Percentiles rank a stretch among this genome's conserved stretches.
Conservation (phyloP, 2,329 filamentous ascomycete species). For the Venturia oleaginea region DNA sequence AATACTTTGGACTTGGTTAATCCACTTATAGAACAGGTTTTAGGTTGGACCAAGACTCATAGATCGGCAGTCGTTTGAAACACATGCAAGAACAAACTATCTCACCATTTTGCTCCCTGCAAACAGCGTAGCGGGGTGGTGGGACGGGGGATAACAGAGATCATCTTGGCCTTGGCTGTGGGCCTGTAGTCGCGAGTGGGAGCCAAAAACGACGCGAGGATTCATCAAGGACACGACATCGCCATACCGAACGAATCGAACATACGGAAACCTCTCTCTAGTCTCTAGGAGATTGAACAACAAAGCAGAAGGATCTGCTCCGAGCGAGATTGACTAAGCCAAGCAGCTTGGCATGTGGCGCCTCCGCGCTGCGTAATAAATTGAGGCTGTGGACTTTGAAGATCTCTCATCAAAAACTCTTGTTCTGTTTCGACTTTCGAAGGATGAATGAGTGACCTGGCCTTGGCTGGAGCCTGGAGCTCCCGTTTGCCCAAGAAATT, state of each 20-base stretch:
- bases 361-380: neutral
- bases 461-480: neutral
- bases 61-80: neutral
- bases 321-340: neutral
- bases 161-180: neutral
- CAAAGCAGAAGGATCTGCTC: neutral
- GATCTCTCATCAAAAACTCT: neutral
- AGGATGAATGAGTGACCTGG: neutral
- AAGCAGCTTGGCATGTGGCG: slow-evolving; percentile 5
- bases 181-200: neutral
- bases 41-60: neutral
- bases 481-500: too few relatives aligned
- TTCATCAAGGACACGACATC: neutral
- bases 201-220: neutral
- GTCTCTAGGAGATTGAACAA: neutral
- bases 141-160: neutral
- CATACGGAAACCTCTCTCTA: neutral
- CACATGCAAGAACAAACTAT: neutral
- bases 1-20: neutral
- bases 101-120: neutral
- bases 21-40: slow-evolving; percentile 7
- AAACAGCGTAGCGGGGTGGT: neutral
- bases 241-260: neutral
- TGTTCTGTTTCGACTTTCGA: neutral
- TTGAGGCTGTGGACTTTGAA: neutral